Evolutionary conservation across 805 yeast species (phyloP), one percentile per base, ranked within the genome.

Genomic region (Hemisphaericaspora nanyangensis): DNA sequence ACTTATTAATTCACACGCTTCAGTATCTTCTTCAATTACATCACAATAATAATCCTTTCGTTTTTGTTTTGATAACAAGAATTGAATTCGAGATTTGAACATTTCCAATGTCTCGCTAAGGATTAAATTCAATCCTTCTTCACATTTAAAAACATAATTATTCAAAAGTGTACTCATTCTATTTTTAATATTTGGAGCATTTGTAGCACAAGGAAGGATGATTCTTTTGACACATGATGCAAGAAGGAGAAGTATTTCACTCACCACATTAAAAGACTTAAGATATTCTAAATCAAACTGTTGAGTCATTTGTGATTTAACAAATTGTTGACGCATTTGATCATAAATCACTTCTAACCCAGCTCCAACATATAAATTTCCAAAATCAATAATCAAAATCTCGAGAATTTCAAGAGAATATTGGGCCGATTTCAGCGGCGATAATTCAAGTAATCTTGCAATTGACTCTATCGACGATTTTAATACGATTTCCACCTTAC

Each of bases 381-480:
- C 93, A 28, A 86, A 70, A 39, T 83, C 88, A 34, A 77, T 70
- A 17, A 87, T 59, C 37, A 87, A 56, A 27, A 85, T 69, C 44
- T 85, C 86, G 42, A 85, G 66, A 11, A 90, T 59, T 44, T 80
- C 89, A 31, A 78, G 61, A 0, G 87, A 74, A 51, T 80, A 76
- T 32, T 74, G 80, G 6, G 82, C 73, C 2, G 85, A 68, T 42
- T 74, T 79, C 19, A 65, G 64, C 1, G 91, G 86, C 0, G 80
- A 71, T 28, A 87, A 65, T 55, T 88, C 96, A 51, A 86, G 72
- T 3, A 83, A 69, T 54, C 96, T 70, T 2, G 90, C 82, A 4
- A 88, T 68, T 1, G 90, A 74, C 60, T 89, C 97, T 26, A 87
- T 82, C 6, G 82, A 74, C 13, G 85, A 76, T 47, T 80, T 81